phyloP scores from a whole-genome alignment of 192 early-diverging fungal species.

The Phlyctochytrium bullatum region DNA sequence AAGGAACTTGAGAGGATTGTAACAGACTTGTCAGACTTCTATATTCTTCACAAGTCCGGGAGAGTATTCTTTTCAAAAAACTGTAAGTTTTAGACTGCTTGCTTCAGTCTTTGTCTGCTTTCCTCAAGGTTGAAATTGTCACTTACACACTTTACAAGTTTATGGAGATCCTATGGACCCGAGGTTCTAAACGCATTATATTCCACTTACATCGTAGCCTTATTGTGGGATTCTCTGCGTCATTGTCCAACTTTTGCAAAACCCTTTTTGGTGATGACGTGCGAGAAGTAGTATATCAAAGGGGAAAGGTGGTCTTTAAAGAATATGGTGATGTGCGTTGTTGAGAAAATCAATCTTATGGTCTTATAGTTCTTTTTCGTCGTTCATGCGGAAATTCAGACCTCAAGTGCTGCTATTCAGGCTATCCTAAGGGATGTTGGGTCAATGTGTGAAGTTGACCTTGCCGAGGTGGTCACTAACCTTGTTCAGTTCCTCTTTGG shows the following conservation, averaged over 20 bases:
- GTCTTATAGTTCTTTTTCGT: slow-evolving; percentile 54
- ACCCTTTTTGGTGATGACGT: slow-evolving; percentile 58
- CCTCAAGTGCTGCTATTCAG: slow-evolving; percentile 44
- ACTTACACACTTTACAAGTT: slow-evolving; percentile 29
- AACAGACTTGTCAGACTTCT: slow-evolving; percentile 35
- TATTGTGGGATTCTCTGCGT: slow-evolving; percentile 61
- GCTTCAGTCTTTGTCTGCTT: too few relatives aligned
- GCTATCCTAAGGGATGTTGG: slow-evolving; percentile 54
- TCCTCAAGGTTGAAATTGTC: background rate
- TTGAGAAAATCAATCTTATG: background rate
- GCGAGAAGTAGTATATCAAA: slow-evolving; percentile 47
- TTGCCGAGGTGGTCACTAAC: background rate
- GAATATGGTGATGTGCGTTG: slow-evolving; percentile 53
- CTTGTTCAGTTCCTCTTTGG: slow-evolving; percentile 52
- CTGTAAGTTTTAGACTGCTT: slow-evolving; percentile 27
- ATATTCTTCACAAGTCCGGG: slow-evolving; percentile 48
- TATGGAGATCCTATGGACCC: slow-evolving; percentile 50
- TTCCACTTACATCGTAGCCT: slow-evolving; percentile 25
- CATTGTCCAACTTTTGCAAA: slow-evolving; percentile 56
- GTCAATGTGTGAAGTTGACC: slow-evolving; percentile 51
- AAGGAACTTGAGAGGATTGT: too few relatives aligned
- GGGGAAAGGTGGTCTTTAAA: slow-evolving; percentile 50
- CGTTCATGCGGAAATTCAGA: slow-evolving; percentile 49
- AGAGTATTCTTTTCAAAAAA: slow-evolving; percentile 49
- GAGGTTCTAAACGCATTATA: slow-evolving; percentile 24